Evolutionary conservation across 805 yeast genomes (phyloP).

Genomic region (Saccharomyces cerevisiae): DNA sequence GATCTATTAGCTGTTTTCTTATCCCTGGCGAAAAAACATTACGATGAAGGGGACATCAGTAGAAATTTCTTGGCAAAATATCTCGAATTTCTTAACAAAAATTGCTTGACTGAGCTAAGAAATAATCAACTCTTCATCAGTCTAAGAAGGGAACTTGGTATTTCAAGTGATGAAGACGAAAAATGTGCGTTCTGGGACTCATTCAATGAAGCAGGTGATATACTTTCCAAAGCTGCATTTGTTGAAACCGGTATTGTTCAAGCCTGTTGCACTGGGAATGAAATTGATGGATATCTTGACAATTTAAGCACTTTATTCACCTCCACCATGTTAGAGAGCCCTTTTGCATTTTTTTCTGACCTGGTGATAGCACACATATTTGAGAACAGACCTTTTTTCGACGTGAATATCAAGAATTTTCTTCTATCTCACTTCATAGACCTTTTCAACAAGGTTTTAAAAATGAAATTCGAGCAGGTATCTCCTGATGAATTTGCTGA

Average conservation of each 20-base stretch:
- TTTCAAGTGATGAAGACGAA: slow-evolving; percentile 23
- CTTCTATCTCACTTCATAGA: slow-evolving; percentile 4
- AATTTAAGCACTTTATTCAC: slow-evolving; percentile 5
- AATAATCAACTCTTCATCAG: slow-evolving; percentile 15
- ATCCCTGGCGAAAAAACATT: slow-evolving; percentile 5
- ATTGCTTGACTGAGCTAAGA: slow-evolving; percentile 18
- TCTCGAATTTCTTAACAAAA: slow-evolving; percentile 14
- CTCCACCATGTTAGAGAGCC: background rate
- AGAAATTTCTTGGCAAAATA: slow-evolving; percentile 3
- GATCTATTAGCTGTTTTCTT: slow-evolving; percentile 11
- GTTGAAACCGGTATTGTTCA: slow-evolving; percentile 13
- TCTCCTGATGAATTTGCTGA: slow-evolving; percentile 13
- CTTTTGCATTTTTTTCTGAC: slow-evolving; percentile 8
- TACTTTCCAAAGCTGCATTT: slow-evolving; percentile 7
- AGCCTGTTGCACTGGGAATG: slow-evolving; percentile 3
- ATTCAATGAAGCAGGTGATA: slow-evolving; percentile 4
- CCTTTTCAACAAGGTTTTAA: slow-evolving; percentile 12
- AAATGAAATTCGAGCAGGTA: slow-evolving; percentile 13
- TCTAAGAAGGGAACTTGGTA: slow-evolving; percentile 21
- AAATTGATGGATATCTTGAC: slow-evolving; percentile 7
- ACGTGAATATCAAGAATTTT: background rate
- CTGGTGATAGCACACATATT: slow-evolving; percentile 13
- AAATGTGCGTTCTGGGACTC: slow-evolving; percentile 21
- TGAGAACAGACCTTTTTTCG: slow-evolving; percentile 1
- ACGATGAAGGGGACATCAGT: slow-evolving; percentile 3